These are phyloP conservation scores for Phytophthora sp. DNA, from an alignment of 352 stramenopile genomes.

Conservation along the genomic window DNA sequence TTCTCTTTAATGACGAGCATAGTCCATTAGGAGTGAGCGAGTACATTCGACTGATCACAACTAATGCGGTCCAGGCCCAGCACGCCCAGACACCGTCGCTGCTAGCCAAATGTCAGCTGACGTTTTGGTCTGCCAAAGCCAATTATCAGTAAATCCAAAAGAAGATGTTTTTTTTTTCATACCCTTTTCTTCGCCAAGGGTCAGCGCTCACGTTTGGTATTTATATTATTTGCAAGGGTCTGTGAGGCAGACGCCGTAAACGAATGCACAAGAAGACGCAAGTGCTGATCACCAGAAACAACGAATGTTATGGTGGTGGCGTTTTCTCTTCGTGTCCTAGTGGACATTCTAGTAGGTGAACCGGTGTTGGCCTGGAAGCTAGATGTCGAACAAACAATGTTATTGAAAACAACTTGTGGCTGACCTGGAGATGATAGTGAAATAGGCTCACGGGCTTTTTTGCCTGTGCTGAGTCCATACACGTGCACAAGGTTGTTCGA, in stretches of 20 bases:
- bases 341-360: conserved; percentile 3
- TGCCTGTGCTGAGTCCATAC: conserved; percentile 30
- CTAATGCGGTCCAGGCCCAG: conserved; percentile 28
- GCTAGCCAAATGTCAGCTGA: conserved; percentile 22
- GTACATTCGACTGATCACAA: conserved; percentile 15
- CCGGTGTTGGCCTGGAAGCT: background rate
- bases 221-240: conserved; percentile 9
- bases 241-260: conserved; percentile 16
- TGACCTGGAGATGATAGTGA: conserved; percentile 12
- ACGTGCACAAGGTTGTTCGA: conserved; percentile 42
- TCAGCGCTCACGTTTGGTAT: conserved; percentile 11
- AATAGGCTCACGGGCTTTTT: conserved; percentile 27
- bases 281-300: conserved; percentile 30
- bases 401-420: conserved; percentile 26
- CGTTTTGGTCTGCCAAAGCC: conserved; percentile 10
- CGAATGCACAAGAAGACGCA: conserved; percentile 27
- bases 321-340: background rate
- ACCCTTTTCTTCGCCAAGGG: no score
- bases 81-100: conserved; percentile 32
- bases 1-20: conserved; percentile 37
- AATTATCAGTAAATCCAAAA: background rate
- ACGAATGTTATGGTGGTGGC: conserved; percentile 23
- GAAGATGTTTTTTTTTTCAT: background rate
- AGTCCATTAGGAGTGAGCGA: background rate
- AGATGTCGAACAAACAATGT: conserved; percentile 23